Conservation (phyloP, 345 rosid genomes). For the Eucalyptus dawsonii region DNA sequence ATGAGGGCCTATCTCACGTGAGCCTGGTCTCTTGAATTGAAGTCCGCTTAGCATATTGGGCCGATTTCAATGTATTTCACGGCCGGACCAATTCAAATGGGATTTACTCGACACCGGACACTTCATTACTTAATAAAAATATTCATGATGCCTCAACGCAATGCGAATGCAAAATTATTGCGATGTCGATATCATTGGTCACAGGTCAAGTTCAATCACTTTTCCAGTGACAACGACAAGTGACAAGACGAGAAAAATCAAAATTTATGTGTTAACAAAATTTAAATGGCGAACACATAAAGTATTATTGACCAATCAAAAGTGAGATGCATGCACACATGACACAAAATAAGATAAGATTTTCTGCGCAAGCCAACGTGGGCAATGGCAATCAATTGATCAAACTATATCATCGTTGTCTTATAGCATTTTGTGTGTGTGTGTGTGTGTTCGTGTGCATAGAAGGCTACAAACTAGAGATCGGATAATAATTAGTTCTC, state of each 20-base stretch:
- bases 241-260: neutral
- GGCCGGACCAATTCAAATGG: neutral
- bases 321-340: neutral
- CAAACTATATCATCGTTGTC: neutral
- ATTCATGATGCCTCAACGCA: neutral
- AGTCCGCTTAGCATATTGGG: neutral
- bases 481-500: neutral
- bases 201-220: neutral
- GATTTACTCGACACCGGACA: neutral
- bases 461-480: neutral
- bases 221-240: neutral
- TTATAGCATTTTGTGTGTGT: neutral
- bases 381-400: neutral
- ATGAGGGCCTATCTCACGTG: neutral
- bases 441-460: neutral
- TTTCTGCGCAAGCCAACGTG: fast-evolving
- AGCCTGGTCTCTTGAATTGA: neutral
- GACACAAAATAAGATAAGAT: fast-evolving
- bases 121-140: neutral
- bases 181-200: neutral
- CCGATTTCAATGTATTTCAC: neutral
- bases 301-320: fast-evolving
- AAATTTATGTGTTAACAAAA: neutral
- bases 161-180: neutral
- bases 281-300: fast-evolving